Base-by-base conservation (phyloP, 1,284 basidiomycete genomes). In the Chiua sp. region DNA sequence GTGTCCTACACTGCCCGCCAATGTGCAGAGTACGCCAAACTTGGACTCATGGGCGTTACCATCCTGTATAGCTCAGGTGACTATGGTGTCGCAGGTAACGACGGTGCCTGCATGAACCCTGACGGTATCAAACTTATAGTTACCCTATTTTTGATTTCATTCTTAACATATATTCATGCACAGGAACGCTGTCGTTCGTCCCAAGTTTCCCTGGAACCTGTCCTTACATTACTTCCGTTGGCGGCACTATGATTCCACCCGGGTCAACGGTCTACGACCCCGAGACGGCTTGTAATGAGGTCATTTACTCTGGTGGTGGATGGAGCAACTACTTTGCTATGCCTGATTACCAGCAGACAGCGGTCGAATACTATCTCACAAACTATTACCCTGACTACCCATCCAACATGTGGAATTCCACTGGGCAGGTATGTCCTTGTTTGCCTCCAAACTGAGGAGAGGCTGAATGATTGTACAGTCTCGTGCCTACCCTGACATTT, bases 1-100 rank as follows among this genome's bases (percentile, higher is more conserved):
- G 68, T 71, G 0, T 71, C 69, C 44, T 82, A 82, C 59, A 68
- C 77, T 23, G 71, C 66, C n/a, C 69, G 81, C 8, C 80, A 82
- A 60, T 82, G 80, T 61, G 68, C 74, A 18, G 81, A 83, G 61
- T 82, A 82, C 59, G 81, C 73, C 8, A 81, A 82, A 65, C 71
- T 83, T 46, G 78, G 78, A 23, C 65, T 81, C 15, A 73, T 78
- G 73, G 81, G 80, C 47, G 57, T 67, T 28, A 79, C 80, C 1
- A 50, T 81, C 33, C 59, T 81, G 12, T 80, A 73, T 65, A 72
- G 76, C 22, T 78, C 78, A 10, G 79, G 79, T 20, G 78, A 75
- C 15, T 37, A 79, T 42, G 85, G 85, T 32, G 85, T 85, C 18
- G 84, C 81, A 6, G 83, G 82, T 26, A 70, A 68, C 39, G 49